Conservation (phyloP, 2,329 filamentous ascomycete genomes). For the Fusarium veterinarium region DNA sequence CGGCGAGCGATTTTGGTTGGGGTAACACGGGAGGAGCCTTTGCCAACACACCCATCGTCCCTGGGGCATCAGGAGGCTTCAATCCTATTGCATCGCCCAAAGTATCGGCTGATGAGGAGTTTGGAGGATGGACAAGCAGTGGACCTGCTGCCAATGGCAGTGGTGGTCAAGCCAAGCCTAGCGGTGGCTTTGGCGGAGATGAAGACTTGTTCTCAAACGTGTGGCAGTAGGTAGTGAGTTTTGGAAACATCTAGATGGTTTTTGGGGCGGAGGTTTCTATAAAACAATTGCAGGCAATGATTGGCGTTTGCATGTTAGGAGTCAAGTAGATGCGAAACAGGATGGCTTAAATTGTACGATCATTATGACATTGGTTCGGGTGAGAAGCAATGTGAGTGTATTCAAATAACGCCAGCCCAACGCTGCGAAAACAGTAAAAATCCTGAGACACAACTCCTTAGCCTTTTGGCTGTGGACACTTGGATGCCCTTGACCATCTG, state of each 20-base stretch:
- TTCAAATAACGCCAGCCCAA: slow-evolving; percentile 38
- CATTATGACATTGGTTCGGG: slow-evolving; percentile 1
- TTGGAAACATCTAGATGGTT: slow-evolving; percentile 27
- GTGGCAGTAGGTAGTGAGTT: slow-evolving; percentile 73
- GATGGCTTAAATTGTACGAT: slow-evolving; percentile 28
- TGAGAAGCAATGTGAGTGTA: slow-evolving; percentile 31
- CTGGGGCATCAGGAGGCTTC: slow-evolving; percentile 73
- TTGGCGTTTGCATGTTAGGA: slow-evolving; percentile 50
- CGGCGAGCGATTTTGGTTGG: slow-evolving; percentile 73
- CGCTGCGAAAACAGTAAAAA: slow-evolving; percentile 32
- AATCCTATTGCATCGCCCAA: slow-evolving; percentile 65
- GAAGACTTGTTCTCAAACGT: slow-evolving; percentile 97
- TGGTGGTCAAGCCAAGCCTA: slow-evolving; percentile 60
- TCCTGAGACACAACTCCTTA: slow-evolving; percentile 4
- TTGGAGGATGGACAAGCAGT: slow-evolving; percentile 92
- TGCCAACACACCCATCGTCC: slow-evolving; percentile 69
- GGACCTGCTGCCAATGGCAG: slow-evolving; percentile 55
- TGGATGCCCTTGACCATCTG: neutral
- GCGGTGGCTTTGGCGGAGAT: slow-evolving; percentile 70
- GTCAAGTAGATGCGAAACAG: slow-evolving; percentile 48
- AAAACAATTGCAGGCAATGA: slow-evolving; percentile 48
- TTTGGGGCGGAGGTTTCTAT: slow-evolving; percentile 28
- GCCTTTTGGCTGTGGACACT: slow-evolving; percentile 1
- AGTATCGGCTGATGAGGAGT: slow-evolving; percentile 91
- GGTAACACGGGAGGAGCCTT: slow-evolving; percentile 60